Evolutionary conservation across 345 rosid genomes (phyloP), one percentile per base, ranked within the genome.

Genomic region (Trapa incisa): DNA sequence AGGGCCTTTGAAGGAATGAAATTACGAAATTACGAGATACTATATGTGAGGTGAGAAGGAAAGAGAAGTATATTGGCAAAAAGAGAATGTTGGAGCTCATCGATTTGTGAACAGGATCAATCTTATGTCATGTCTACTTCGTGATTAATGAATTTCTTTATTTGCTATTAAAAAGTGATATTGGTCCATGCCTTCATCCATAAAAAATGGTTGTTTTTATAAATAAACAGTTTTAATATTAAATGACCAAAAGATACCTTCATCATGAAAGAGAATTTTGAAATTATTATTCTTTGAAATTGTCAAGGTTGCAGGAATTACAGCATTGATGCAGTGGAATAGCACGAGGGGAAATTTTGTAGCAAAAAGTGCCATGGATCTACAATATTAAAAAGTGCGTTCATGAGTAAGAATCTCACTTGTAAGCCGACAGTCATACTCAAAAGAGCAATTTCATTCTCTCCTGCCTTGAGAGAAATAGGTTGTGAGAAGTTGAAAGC

Each of bases 391-490:
- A 41, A 9, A 37, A 3, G 29, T 37, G 10, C 0, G 29, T 56
- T 68, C 43, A 42, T 3, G 50, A 69, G 68, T 50, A 70, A 56
- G 67, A 37, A 65, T 63, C 87, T 82, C 75, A 94, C 99, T 77
- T 78, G 85, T 65, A 88, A 76, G 75, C 99, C 99, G 68, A 94
- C 96, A 6, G 92, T 85, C 92, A 91, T 82, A 80, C 96, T 87
- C 63, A 94, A 78, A 43, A 94, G 64, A 67, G 89, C 86, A 66
- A 94, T 85, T 52, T 81, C 87, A 69, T 94, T 94, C 77, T 82
- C 79, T 33, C 96, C 97, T 0, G 85, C 86, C 76, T 81, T 84
- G 70, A 91, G 95, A 80, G 89, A 29, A 73, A 89, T 72, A 57
- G 85, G 79, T 41, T 68, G 76, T 73, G 80, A 78, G 78, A 84